Base-by-base conservation (phyloP, 208 protist species). In the Phytomonas sp. region DNA sequence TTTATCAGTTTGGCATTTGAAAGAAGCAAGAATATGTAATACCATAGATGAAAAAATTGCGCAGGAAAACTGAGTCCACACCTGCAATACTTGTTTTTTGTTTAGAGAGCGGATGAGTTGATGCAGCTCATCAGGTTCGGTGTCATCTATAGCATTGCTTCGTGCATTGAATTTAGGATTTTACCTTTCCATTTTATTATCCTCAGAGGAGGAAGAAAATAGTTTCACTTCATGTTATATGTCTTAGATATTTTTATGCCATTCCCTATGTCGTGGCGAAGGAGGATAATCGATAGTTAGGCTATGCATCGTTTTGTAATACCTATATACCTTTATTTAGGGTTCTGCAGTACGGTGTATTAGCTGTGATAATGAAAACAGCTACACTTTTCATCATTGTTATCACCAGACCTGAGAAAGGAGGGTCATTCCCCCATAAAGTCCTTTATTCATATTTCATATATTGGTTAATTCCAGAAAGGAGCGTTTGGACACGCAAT, bases 1-100 rank as follows among this genome's bases (percentile, higher is more conserved):
- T 7, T 3, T 62, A 62, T 49, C 42, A 69, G 29, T 23, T 32
- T 19, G 32, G 30, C 32, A 69, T 31, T 29, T 40, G 42, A 69
- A 69, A 4, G 40, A 69, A 69, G 12, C 31, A 69, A 56, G 14
- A 56, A 56, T 33, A 69, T 59, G 12, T 16, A 45, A 5, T 37
- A 45, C n/a, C 7, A 62, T 62, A 10, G 56, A 14, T 29, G 29
- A 2, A 62, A 32, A 62, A 31, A 10, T 14, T 7, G 29, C 29
- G 10, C 29, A 62, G 56, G 29, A 10, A 62, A 62, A 37, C 34
- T 37, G 8, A 37, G 34, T 37, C 8, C 8, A 8, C 34, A 37
- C 5, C 8, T 11, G 34, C 8, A 37, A 37, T 37, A 3, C 34
- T 37, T 37, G 5, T 3, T 37, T 37, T 37, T 37, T 37, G 8